Base-by-base conservation (phyloP, 371 early-diverging fungal species). In the Mortierella sp. region DNA sequence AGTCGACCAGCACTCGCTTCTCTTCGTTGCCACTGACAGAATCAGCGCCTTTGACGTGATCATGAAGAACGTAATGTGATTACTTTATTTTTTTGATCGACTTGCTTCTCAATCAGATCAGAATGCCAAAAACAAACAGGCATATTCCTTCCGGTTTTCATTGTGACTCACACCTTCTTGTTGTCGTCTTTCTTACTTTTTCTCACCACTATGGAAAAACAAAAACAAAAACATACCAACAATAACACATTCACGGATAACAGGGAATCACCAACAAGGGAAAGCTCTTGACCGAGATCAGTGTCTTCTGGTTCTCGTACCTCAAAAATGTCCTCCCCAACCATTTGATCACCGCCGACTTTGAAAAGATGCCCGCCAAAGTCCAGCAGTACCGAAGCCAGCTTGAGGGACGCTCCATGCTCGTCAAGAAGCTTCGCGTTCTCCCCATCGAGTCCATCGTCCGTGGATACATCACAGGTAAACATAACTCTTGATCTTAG, bases 361-460 rank as follows among this genome's bases (percentile, higher is more conserved):
- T 99, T 87, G 94, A 97, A 80, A 91, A 97, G 89, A 98, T 99
- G 98, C 99, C 99, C 8, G 94, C 83, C 10, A 81, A 84, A 13
- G 95, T 99, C 58, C 95, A 96, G 82, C 91, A 97, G 85, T 98
- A 98, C 89, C 91, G 93, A 65, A 93, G 91, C 45, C 97, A 97
- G 88, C 90, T 99, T 28, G 95, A 95, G 71, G 96, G 98, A 1
- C 93, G 99, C 72, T 95, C 94, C 74, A 94, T 99, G 90, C 91
- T 99, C 73, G 99, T 99, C 55, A 95, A 95, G 88, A 97, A 95
- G 80, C 94, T 97, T 81, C 93, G 93, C 65, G 97, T 99, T n/a
- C 90, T 98, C n/a, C 99, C 98, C 3, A 93, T 98, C 74, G 99
- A 99, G 90, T 98, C 99, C 16, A 99, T 99, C 83, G 98, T 99